These are phyloP conservation scores for Penicillium chermesinum DNA, from an alignment of 495 filamentous ascomycete species.

Conservation along the genomic window DNA sequence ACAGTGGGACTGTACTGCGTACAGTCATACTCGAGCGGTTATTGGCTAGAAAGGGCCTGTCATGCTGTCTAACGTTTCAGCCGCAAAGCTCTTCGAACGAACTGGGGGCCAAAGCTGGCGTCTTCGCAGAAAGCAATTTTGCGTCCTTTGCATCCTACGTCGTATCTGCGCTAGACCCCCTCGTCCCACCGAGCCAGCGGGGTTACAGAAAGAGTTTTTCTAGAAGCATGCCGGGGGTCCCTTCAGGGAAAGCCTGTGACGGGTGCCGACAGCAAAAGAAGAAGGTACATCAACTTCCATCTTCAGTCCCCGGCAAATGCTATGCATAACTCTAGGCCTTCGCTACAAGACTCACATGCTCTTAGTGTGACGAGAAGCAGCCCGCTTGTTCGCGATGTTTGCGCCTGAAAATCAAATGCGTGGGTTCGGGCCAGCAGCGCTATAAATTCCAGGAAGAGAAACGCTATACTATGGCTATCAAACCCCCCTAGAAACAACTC, in stretches of 20 bases:
- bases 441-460: slow-evolving; percentile 45
- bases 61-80: not conserved
- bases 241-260: slow-evolving; percentile 44
- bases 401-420: slow-evolving; percentile 39
- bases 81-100: not conserved
- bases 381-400: slow-evolving; percentile 43
- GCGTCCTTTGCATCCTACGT: not conserved
- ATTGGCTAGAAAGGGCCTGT: not conserved
- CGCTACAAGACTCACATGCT: not conserved
- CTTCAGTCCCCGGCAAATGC: not conserved
- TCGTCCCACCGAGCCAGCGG: not conserved
- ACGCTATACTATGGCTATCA: slow-evolving; percentile 4
- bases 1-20: not conserved
- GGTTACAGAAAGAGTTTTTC: not conserved
- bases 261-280: slow-evolving; percentile 50
- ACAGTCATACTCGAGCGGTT: not conserved
- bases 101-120: too few relatives aligned
- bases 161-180: not conserved
- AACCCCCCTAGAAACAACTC: not conserved
- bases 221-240: slow-evolving; percentile 45
- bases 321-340: not conserved
- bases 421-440: slow-evolving; percentile 42
- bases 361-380: slow-evolving; percentile 39
- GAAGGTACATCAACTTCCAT: too few relatives aligned
- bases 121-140: not conserved